phyloP scores from a whole-genome alignment of 768 basidiomycete genomes.

The Suillus sp. region DNA sequence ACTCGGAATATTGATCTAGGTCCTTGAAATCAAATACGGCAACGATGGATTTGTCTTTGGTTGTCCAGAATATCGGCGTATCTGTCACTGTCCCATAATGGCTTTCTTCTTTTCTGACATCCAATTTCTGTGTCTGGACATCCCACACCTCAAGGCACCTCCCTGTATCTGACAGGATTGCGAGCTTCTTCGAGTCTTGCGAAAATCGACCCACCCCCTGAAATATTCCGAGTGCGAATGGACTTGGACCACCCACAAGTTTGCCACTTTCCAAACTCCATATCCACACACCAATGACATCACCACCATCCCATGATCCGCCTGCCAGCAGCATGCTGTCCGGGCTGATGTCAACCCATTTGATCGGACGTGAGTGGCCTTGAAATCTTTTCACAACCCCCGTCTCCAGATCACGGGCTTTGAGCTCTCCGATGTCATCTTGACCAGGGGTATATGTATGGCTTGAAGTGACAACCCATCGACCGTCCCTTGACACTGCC shows the following conservation, averaged over 20 bases:
- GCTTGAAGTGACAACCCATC: background rate
- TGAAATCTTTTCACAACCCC: background rate
- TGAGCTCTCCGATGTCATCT: too few species aligned
- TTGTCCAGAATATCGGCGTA: background rate
- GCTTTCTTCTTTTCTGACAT: background rate
- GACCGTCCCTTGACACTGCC: background rate
- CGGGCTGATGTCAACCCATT: conserved; percentile 2
- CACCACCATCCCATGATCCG: conserved; percentile 1
- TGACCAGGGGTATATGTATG: too few species aligned
- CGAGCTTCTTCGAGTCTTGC: background rate
- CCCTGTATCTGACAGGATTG: background rate
- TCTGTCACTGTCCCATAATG: accelerated
- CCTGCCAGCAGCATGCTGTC: conserved; percentile 10
- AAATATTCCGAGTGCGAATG: background rate
- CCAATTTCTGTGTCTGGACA: background rate
- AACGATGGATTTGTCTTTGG: background rate
- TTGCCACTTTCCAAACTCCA: background rate
- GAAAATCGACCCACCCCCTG: background rate
- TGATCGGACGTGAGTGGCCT: accelerated
- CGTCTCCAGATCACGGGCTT: background rate
- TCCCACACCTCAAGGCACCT: background rate
- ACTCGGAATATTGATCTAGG: too few species aligned
- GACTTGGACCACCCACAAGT: background rate
- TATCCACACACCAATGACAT: background rate
- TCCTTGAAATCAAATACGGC: background rate